Evolutionary conservation across 768 basidiomycete genomes (phyloP), one percentile per base, ranked within the genome.

Genomic region (Cantharellus cinnabarinus): DNA sequence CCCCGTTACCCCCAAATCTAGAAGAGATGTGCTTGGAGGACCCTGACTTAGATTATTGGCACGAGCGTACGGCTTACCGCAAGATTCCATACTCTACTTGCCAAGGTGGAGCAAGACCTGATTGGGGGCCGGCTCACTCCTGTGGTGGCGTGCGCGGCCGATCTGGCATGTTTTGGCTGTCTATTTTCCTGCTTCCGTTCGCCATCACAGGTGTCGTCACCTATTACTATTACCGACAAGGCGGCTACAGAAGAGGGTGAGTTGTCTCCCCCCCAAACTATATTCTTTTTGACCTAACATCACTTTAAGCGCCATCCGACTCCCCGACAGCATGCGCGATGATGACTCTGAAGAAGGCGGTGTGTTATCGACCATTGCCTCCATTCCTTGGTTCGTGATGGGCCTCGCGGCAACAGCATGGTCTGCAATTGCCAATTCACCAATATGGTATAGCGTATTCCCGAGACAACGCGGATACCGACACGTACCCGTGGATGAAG

Each of bases 21-120:
- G 87, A 91, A 42, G 76, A 77, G 38, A 74, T 77, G 3, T 90
- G 87, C 65, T 72, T 70, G 29, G 69, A 70, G 5, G 60, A 62
- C 41, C 44, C 58, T 3, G 60, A 69, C 0, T 81, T 81, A 51
- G 80, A 83, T 2, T 88, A 76, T 68, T 99, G 95, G 95, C 97
- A 91, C 67, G 90, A 89, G 57, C 81, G 90, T 37, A 98, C 94
- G 0, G 72, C 82, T 3, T 94, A 94, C 67, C 85, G 91, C 56
- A 83, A 88, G 70, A 87, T 97, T 54, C 85, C 85, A 0, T 85
- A 85, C 68, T 94, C 93, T 41, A 79, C 75, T 29, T 99, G 95
- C 68, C 79, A 81, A 58, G 91, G 80, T 3, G 94, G 93, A 3
- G 63, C 70, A 1, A 77, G 85, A n/a, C 80, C 77, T 7, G 89